phyloP scores from a whole-genome alignment of 2,329 filamentous ascomycete genomes.

The Apiospora pterosperma region DNA sequence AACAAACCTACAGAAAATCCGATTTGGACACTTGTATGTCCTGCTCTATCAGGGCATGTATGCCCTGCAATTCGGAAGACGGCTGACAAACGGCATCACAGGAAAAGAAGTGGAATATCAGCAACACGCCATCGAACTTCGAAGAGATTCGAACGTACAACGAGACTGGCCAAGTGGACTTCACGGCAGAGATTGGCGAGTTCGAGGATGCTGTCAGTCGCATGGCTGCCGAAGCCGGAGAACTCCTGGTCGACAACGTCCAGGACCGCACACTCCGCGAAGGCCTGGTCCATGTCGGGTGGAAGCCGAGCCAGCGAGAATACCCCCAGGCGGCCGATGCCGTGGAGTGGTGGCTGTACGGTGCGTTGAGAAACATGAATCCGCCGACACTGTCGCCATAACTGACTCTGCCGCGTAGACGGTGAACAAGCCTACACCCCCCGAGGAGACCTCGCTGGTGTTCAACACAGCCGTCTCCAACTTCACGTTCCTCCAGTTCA shows the following conservation, averaged over 20 bases:
- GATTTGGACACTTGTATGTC: constrained; percentile 49
- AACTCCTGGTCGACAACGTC: constrained; percentile 53
- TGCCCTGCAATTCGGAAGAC: not conserved
- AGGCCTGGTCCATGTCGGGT: constrained; percentile 56
- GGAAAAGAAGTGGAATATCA: constrained; percentile 55
- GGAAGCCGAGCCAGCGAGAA: constrained; percentile 57
- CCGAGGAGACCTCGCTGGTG: constrained; percentile 52
- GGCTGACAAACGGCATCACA: not conserved
- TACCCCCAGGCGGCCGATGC: constrained; percentile 42
- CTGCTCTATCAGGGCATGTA: not conserved
- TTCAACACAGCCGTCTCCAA: constrained; percentile 58
- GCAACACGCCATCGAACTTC: constrained; percentile 57
- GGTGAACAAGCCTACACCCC: constrained; percentile 37
- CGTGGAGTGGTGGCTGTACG: constrained; percentile 53
- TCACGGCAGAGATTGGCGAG: constrained; percentile 43
- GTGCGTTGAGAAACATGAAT: constrained; percentile 48
- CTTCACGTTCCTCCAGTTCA: constrained; percentile 59
- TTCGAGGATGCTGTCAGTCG: constrained; percentile 44
- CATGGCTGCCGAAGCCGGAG: constrained; percentile 51
- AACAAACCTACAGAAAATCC: constrained; percentile 48
- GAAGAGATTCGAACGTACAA: constrained; percentile 58
- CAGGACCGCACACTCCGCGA: constrained; percentile 59
- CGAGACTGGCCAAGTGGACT: constrained; percentile 51
- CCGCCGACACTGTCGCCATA: constrained; percentile 9
- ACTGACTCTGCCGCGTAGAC: not conserved